phyloP scores from a whole-genome alignment of 306 rosid species.

The Castanospermum australe region DNA sequence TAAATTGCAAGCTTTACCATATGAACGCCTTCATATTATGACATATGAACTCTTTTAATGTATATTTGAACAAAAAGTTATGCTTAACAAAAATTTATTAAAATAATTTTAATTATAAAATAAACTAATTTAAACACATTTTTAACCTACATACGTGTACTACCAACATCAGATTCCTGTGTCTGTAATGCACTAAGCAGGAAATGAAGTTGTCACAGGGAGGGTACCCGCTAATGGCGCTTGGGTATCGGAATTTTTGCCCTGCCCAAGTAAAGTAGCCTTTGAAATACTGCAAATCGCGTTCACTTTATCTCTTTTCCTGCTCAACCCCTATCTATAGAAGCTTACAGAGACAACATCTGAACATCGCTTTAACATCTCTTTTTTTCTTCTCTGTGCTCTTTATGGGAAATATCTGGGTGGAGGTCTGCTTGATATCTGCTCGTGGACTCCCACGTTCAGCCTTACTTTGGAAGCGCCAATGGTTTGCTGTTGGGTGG shows the following conservation, averaged over 20 bases:
- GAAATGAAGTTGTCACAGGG: constrained; percentile 35
- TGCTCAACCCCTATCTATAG: constrained; percentile 20
- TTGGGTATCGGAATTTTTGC: constrained; percentile 37
- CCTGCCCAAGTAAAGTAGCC: constrained; percentile 53
- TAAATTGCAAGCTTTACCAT: neutral
- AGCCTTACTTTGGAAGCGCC: constrained; percentile 71
- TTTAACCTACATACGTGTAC: neutral
- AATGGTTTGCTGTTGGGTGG: constrained; percentile 89
- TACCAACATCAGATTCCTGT: constrained; percentile 28
- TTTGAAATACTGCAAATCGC: constrained; percentile 34
- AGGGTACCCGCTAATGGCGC: constrained; percentile 36
- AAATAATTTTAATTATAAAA: too few species aligned
- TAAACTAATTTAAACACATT: too few species aligned
- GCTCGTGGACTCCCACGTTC: constrained; percentile 71
- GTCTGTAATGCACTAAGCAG: constrained; percentile 36
- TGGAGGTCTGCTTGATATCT: constrained; percentile 75
- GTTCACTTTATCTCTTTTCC: constrained; percentile 21
- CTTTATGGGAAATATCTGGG: constrained; percentile 69
- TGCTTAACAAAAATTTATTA: too few species aligned
- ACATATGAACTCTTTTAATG: too few species aligned
- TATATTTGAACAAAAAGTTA: too few species aligned
- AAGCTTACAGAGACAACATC: constrained; percentile 34
- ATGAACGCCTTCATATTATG: neutral
- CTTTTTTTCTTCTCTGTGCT: constrained; percentile 13
- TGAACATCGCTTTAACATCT: constrained; percentile 24